Evolutionary conservation across 495 filamentous ascomycete genomes (phyloP), one percentile per base, ranked within the genome.

Genomic region (Xylaria grammica): DNA sequence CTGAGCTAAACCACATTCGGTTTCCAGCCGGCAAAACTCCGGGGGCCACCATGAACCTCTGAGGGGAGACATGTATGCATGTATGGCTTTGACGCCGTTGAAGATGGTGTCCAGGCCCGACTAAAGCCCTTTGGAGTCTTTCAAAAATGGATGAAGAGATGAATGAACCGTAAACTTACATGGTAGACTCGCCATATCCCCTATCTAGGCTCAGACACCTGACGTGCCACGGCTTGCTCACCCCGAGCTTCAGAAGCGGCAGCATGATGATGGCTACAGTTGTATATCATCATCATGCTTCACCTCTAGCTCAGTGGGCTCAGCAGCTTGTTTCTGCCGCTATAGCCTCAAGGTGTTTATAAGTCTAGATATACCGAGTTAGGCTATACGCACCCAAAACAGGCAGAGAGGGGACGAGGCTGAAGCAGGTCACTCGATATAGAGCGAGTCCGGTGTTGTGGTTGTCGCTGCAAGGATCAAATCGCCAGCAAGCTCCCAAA

Each of bases 1-100:
- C 19, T 30, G 13, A 45, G 27, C 62, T 65, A 65, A 19, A 15
- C 62, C 32, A 6, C 19, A 17, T 58, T 10, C 15, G 62, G 62
- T 44, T 9, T 5, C 0, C 1, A 1, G 0, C 34, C 62, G 62
- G 62, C 4, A 29, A 59, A 58, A 57, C 53, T 11, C 38, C 62
- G 62, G 24, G 48, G 17, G 32, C 8, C 32, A 17, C 24, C n/a
- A 40, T 3, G 40, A 29, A 46, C 38, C 44, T 40, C 44, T 20
- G 62, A 59, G 62, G 53, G 53, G 50, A 63, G 60, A 34, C 40
- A 32, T 63, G 20, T 5, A 13, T 42, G 40, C 9, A 22, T 26
- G 27, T 9, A 22, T n/a, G 62, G 20, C 26, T 40, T 20, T 15
- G 62, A 51, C 42, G 62, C 32, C 44, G 62, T 44, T 34, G 32